Evolutionary conservation across 164 flowering plant species (phyloP), one percentile per base, ranked within the genome.

Genomic region (Annona cherimola): DNA sequence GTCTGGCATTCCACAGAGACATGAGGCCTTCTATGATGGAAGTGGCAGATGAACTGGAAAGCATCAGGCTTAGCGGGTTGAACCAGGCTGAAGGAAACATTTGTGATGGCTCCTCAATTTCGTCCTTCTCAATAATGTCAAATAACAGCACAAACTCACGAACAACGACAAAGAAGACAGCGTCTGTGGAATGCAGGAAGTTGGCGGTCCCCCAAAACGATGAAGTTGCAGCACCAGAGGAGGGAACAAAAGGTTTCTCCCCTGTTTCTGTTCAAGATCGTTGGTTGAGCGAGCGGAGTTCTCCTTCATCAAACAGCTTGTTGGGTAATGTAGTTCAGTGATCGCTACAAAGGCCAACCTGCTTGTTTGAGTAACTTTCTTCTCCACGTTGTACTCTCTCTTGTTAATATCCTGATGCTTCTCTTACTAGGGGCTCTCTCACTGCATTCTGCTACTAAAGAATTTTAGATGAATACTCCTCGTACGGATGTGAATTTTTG

Each of bases 11-110:
- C 75, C 87, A 92, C 70, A 76, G 85, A 70, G 98, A 94, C 70
- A 79, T 83, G 90, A 86, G 98, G 69, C 98, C 98, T n/a, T 79
- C 97, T 0, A 94, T 94, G 97, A 75, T 76, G 79, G 98, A 92
- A 81, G 96, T 92, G 55, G 93, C 91, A 2, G 81, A 75, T 3
- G 97, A 92, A 71, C 57, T 94, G 69, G 98, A 92, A 42, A 83
- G 76, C 26, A 86, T 94, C 20, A 82, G 83, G 79, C 66, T 46
- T 0, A 79, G 84, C 55, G 75, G 77, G 57, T 84, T 77, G 83
- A 66, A 68, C 3, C 20, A 76, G 19, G 9, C 73, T 8, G 87
- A 83, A 60, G 85, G 77, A n/a, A 74, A 65, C 40, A 18, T 55
- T 8, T 45, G 44, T 18, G 45, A 62, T 18, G 69, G 75, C 8